phyloP scores from a whole-genome alignment of 768 basidiomycete species.

The Leccinum broughii region DNA sequence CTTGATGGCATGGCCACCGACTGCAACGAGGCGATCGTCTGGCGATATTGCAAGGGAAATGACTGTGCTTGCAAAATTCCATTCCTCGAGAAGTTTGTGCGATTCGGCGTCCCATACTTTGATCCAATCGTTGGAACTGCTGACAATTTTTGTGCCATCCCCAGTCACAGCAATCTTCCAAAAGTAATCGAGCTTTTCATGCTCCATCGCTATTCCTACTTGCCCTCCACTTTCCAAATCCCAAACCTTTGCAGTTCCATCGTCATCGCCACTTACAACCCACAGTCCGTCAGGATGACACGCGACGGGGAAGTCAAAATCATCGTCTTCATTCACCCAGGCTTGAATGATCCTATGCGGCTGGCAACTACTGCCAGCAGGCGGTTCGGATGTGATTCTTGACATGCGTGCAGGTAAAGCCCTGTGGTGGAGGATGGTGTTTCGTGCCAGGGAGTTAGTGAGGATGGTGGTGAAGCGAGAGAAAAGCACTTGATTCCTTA shows the following conservation, averaged over 20 bases:
- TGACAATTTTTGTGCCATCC: not conserved
- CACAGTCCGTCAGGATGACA: not conserved
- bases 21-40: not conserved
- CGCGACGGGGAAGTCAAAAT: not conserved
- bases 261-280: not conserved
- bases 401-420: too few species aligned
- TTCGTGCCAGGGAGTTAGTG: too few species aligned
- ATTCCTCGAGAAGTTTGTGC: not conserved
- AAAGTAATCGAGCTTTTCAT: not conserved
- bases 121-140: not conserved
- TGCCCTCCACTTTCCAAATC: not conserved
- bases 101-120: not conserved
- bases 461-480: too few species aligned
- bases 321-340: too few species aligned
- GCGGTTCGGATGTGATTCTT: too few species aligned
- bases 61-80: not conserved
- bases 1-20: too few species aligned
- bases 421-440: too few species aligned
- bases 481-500: too few species aligned
- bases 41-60: not conserved
- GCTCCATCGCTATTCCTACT: not conserved
- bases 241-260: not conserved
- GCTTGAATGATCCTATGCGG: too few species aligned
- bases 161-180: not conserved
- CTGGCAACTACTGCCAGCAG: too few species aligned